These are phyloP conservation scores for Trichoderma parareesei DNA, from an alignment of 495 filamentous ascomycete genomes.

Conservation along the genomic window DNA sequence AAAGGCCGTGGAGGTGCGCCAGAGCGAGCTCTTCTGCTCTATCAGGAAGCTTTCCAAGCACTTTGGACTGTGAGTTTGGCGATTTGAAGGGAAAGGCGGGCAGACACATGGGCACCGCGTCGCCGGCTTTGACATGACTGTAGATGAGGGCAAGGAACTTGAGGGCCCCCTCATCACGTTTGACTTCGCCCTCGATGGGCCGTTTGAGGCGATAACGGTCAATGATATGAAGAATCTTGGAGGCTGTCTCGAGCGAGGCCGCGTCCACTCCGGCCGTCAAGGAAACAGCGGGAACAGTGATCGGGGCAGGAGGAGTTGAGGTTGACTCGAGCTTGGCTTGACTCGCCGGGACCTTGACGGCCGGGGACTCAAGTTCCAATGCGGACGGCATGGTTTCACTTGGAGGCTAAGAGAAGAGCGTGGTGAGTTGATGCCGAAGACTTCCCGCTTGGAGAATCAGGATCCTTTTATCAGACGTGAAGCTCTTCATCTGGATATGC, in stretches of 20 bases:
- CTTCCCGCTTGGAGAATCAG: not conserved
- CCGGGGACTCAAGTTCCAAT: conserved; percentile 16
- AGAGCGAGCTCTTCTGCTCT: conserved; percentile 45
- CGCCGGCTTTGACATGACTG: conserved; percentile 14
- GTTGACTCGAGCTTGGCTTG: not conserved
- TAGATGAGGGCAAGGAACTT: conserved; percentile 21
- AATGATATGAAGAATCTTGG: conserved; percentile 22
- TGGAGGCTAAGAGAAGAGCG: conserved; percentile 9
- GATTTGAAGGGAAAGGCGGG: conserved; percentile 51
- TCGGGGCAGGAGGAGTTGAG: not conserved
- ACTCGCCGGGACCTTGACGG: conserved; percentile 13
- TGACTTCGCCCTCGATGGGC: conserved; percentile 9
- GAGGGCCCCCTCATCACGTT: conserved; percentile 13
- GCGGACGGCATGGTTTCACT: conserved; percentile 19
- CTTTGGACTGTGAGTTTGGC: conserved; percentile 37
- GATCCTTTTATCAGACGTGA: not conserved
- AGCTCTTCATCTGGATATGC: not conserved
- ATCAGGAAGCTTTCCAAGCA: conserved; percentile 41
- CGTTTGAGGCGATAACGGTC: conserved; percentile 20
- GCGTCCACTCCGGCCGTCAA: conserved; percentile 12
- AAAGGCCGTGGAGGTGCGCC: conserved; percentile 35
- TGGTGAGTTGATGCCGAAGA: not conserved
- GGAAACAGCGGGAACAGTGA: not conserved
- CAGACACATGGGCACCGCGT: conserved; percentile 29
- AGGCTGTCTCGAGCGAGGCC: conserved; percentile 18